A percentile compares a stretch with the other conserved stretches of the same genome.
phyloP scores from a whole-genome alignment of 2,329 filamentous ascomycete species.

The Curvularia sp. region DNA sequence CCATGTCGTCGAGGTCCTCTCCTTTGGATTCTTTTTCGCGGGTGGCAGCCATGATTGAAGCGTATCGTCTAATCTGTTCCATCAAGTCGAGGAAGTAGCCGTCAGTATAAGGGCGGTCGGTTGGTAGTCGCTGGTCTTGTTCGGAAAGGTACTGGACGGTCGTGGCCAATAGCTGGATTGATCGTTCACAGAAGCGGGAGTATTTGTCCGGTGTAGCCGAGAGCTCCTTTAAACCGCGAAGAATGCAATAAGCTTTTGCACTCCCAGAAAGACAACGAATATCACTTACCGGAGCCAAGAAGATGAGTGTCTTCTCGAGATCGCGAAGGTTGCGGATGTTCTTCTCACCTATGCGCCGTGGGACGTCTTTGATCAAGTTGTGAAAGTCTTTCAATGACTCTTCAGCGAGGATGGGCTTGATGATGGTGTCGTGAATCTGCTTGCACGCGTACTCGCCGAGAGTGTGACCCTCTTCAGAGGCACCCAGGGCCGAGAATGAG shows the following conservation, averaged over 20 bases:
- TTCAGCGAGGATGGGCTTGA: conserved; percentile 77
- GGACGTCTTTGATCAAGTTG: conserved; percentile 78
- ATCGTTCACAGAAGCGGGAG: conserved; percentile 87
- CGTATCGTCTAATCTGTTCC: conserved; percentile 91
- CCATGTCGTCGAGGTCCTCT: conserved; percentile 60
- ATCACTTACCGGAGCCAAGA: conserved; percentile 91
- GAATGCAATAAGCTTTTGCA: conserved; percentile 72
- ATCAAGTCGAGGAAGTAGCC: conserved; percentile 97
- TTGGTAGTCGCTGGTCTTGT: conserved; percentile 81
- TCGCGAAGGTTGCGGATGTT: conserved; percentile 91
- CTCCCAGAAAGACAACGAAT: conserved; percentile 61
- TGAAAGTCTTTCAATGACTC: conserved; percentile 79
- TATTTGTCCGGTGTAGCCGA: conserved; percentile 74
- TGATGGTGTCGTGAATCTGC: conserved; percentile 80
- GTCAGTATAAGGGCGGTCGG: conserved; percentile 91
- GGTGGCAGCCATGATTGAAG: conserved; percentile 78
- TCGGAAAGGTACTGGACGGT: conserved; percentile 87
- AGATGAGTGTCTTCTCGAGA: conserved; percentile 90
- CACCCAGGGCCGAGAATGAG: conserved; percentile 53
- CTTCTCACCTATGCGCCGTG: conserved; percentile 79
- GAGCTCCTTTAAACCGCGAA: conserved; percentile 73
- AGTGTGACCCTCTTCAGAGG: conserved; percentile 58
- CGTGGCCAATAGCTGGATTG: conserved; percentile 87
- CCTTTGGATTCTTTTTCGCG: conserved; percentile 70
- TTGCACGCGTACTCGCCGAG: conserved; percentile 74